Evolutionary conservation across 2,329 filamentous ascomycete genomes (phyloP), one percentile per base, ranked within the genome.

Genomic region (Plenodomus lindquistii): DNA sequence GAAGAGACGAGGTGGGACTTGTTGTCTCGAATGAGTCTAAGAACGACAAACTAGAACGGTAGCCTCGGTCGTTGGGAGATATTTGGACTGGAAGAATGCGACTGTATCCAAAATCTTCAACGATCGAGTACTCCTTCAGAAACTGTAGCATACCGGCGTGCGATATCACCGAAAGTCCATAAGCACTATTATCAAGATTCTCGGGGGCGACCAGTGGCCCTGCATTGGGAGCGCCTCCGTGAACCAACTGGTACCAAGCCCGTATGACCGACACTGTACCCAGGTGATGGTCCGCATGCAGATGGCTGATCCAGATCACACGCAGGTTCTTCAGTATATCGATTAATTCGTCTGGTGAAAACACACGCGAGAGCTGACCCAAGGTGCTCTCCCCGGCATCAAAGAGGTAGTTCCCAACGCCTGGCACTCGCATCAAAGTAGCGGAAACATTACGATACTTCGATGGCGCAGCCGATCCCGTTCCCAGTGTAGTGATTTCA

Each of bases 261-360:
- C 83, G 86, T 64, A 97, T 84, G n/a, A 97, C 77, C 5, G 85
- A 83, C n/a, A 84, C 80, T 1, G 85, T 89, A 21, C 94, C 94
- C 17, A 99, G 81, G 67, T 97, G 94, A 73, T 99, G 94, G 74
- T 99, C 94, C 4, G 94, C 94, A 72, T 99, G 94, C 54, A 96
- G 78, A 74, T 99, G 94, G 71, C 90, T 96, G 73, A 99, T 94
- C 85, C 91, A 96, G 54, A 99, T 86, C 59, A 85, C 83, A 44
- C 86, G 87, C 37, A 99, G 78, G 54, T 95, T 85, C 50, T 78
- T 81, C n/a, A 99, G 77, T 11, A 96, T 79, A n/a, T 85, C 79
- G 21, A 77, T 77, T 3, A 93, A 76, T 55, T 89, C 81, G 4
- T 84, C 79, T 0, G 79, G 75, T 5, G 81, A 79, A 62, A 88